A percentile compares a stretch with the other conserved stretches of the same genome.
Conservation (phyloP, 78 protist genomes). For the Chrysochromulina tobinii region DNA sequence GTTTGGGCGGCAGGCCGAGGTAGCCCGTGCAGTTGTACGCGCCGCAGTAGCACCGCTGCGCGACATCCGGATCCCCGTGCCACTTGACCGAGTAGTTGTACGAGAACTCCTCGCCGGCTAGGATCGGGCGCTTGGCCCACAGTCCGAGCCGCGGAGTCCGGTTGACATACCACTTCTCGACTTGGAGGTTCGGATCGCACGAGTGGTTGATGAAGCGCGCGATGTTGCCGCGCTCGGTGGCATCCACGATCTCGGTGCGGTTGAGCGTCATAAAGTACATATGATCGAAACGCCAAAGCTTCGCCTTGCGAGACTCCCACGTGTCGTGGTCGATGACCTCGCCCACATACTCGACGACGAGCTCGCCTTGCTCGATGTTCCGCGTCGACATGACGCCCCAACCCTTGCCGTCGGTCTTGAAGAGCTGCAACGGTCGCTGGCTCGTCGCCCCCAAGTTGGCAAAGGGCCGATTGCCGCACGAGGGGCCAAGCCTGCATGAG, state of each 20-base stretch:
- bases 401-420: background rate
- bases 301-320: background rate
- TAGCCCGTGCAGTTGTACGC: background rate
- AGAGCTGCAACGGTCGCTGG: background rate
- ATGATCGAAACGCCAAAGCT: no score
- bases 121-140: background rate
- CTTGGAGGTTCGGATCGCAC: background rate
- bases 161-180: background rate
- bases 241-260: background rate
- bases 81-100: background rate
- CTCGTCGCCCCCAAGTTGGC: background rate
- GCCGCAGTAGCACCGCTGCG: conserved; percentile 11
- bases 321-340: background rate
- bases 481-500: background rate
- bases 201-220: conserved; percentile 24
- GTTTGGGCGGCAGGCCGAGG: background rate
- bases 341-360: conserved; percentile 26
- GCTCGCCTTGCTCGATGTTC: background rate
- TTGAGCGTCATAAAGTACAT: conserved; percentile 7
- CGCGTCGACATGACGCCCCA: conserved; percentile 20
- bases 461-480: background rate
- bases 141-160: background rate
- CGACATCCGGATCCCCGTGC: background rate
- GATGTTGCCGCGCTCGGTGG: background rate
- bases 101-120: background rate